Base-by-base conservation (phyloP, 2,329 filamentous ascomycete genomes). In the Cadophora malorum region DNA sequence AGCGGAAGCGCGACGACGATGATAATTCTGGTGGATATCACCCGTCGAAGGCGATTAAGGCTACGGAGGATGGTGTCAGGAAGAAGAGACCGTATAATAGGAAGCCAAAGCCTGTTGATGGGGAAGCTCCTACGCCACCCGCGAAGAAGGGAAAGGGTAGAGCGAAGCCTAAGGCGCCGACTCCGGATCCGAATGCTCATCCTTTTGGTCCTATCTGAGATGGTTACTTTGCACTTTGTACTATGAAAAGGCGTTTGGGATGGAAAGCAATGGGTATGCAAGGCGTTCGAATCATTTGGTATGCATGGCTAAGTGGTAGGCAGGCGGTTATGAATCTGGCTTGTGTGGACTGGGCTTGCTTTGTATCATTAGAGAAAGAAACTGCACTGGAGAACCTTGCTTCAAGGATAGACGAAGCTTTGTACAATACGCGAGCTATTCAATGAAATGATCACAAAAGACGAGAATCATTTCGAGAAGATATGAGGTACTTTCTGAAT, bases 81-180 rank as follows among this genome's bases (percentile, higher is more conserved):
- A 77, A 76, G 66, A 66, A 73, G 23, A 64, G 74, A 31, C 63
- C 70, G 9, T 63, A 59, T 35, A 67, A 68, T 41, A 63, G 72
- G 52, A 74, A 74, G 53, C 76, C 74, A 68, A 76, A 75, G 60
- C 71, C 67, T 31, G 71, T 72, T 23, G 69, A 61, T 16, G 65
- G 63, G 5, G 69, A 67, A 8, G 31, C 19, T 28, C 55, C 63
- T 31, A 67, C 67, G n/a, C 72, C 72, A 10, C 64, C 72, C 38
- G 62, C 67, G 47, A 80, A 85, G 49, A 84, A 85, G 21, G 78
- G 79, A 0, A 89, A 88, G 80, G 84, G 84, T 78, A 88, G 87
- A 81, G 81, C 53, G 28, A 64, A 64, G 41, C 33, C 85, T 4
- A 88, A 86, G 50, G 50, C 56, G 53, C 68, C 66, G 49, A 67